Base-by-base conservation (phyloP, 176 grass and related monocot genomes). In the Aechmea fasciata region DNA sequence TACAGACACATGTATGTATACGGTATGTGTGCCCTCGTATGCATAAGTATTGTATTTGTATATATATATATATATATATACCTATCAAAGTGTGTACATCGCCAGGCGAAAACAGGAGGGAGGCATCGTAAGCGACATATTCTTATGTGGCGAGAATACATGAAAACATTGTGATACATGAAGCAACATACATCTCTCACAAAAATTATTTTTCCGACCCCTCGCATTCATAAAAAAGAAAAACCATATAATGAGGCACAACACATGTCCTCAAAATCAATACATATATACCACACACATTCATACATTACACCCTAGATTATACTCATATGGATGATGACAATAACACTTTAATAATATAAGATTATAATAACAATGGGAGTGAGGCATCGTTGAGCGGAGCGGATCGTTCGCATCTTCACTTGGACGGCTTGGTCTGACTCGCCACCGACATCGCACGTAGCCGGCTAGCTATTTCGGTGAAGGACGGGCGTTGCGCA, bases 381-480 rank as follows among this genome's bases (percentile, higher is more conserved):
- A 9, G 1, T 18, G 15, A 59, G 1, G 2, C 15, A 18, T 61
- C 55, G 20, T 18, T 22, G 20, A 61, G 55, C 10, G n/a, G 17
- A 61, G 55, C 10, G n/a, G 17, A 33, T 66, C 55, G 33, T 41
- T 41, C 33, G 33, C 33, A 41, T 41, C 4, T 6, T 83, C 63
- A 83, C 64, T 77, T 83, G n/a, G 63, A 17, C 50, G 67, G 62
- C 73, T 72, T 77, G 12, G 69, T 11, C 57, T 77, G 80, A 64
- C 73, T 77, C 67, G 83, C 90, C 2, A 77, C 82, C 1, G 88
- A 91, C 92, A 91, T 96, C 61, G 83, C 52, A 14, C 92, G 81
- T 14, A 96, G 80, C 17, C 83, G 68, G 10, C 65, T 81, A 49
- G 92, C 92, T 24, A 96, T 89, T 78, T 91, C 88, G 8, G 88